Conservation (phyloP, 306 rosid species). For the Vachellia pachyceras region DNA sequence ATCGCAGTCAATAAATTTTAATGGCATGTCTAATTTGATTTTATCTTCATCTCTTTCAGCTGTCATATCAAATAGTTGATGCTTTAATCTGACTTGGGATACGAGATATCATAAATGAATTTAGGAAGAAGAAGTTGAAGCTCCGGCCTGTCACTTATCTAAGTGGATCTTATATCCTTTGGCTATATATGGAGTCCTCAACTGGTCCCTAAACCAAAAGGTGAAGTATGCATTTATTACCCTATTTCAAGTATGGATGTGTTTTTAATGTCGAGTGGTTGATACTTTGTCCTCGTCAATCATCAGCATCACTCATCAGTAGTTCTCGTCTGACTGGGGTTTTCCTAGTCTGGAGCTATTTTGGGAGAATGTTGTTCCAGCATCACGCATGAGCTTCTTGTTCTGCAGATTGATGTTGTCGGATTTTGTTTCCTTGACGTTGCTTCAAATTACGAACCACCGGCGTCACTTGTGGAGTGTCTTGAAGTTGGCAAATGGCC, state of each 20-base stretch:
- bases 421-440: slow-evolving; percentile 99
- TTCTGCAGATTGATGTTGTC: slow-evolving; percentile 87
- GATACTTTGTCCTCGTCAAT: slow-evolving; percentile 5
- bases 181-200: slow-evolving; percentile 97
- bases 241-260: neutral
- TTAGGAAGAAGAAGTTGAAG: slow-evolving; percentile 84
- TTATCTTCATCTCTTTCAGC: slow-evolving; percentile 58
- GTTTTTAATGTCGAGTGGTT: neutral
- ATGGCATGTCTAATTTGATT: slow-evolving; percentile 28
- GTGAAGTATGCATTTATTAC: slow-evolving; percentile 46
- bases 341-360: slow-evolving; percentile 7
- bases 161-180: slow-evolving; percentile 75
- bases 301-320: slow-evolving; percentile 12
- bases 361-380: slow-evolving; percentile 20
- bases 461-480: slow-evolving; percentile 72
- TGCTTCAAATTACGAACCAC: slow-evolving; percentile 88
- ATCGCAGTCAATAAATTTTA: slow-evolving; percentile 24
- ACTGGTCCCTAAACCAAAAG: slow-evolving; percentile 96
- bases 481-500: slow-evolving; percentile 76
- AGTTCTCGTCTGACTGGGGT: neutral
- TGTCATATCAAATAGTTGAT: slow-evolving; percentile 92
- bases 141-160: slow-evolving; percentile 77
- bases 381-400: slow-evolving; percentile 29
- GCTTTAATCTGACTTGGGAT: slow-evolving; percentile 93
- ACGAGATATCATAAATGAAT: slow-evolving; percentile 79